These are phyloP conservation scores for Xylaria sp. DNA, from an alignment of 2,329 filamentous ascomycete genomes.

Conservation along the genomic window DNA sequence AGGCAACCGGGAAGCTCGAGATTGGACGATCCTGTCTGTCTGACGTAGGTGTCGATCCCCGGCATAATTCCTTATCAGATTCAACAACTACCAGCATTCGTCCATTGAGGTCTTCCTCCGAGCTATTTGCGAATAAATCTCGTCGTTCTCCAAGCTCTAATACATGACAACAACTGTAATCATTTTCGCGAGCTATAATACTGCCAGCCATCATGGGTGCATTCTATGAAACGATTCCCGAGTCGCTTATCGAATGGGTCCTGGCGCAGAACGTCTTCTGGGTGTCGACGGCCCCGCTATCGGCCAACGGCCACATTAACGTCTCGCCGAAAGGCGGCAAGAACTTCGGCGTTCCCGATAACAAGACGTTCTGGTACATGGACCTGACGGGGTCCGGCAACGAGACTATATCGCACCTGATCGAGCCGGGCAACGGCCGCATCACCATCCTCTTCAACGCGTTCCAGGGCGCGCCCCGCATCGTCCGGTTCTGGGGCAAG, in stretches of 20 bases:
- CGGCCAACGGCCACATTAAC: constrained; percentile 69
- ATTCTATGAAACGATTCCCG: constrained; percentile 36
- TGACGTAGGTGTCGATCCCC: neutral
- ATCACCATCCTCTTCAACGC: constrained; percentile 72
- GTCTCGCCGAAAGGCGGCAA: constrained; percentile 74
- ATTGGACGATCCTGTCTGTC: neutral
- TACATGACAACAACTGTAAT: neutral
- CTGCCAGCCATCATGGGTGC: constrained; percentile 31
- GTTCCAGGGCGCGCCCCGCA: constrained; percentile 44
- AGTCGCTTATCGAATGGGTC: constrained; percentile 62
- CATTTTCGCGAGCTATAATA: neutral
- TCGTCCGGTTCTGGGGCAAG: constrained; percentile 43
- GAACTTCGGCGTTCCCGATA: constrained; percentile 39
- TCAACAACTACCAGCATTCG: neutral
- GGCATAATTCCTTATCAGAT: neutral
- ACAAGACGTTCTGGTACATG: constrained; percentile 57
- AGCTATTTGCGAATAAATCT: too few species aligned
- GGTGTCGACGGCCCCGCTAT: constrained; percentile 70
- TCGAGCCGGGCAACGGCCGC: constrained; percentile 69
- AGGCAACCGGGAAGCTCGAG: constrained; percentile 5
- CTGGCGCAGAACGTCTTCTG: constrained; percentile 73
- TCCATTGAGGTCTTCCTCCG: neutral
- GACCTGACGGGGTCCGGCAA: constrained; percentile 75
- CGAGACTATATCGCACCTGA: constrained; percentile 75
- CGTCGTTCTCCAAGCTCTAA: too few species aligned